Evolutionary conservation across 2,329 filamentous ascomycete species (phyloP), one percentile per base, ranked within the genome.

Genomic region (Fulvia fulva): DNA sequence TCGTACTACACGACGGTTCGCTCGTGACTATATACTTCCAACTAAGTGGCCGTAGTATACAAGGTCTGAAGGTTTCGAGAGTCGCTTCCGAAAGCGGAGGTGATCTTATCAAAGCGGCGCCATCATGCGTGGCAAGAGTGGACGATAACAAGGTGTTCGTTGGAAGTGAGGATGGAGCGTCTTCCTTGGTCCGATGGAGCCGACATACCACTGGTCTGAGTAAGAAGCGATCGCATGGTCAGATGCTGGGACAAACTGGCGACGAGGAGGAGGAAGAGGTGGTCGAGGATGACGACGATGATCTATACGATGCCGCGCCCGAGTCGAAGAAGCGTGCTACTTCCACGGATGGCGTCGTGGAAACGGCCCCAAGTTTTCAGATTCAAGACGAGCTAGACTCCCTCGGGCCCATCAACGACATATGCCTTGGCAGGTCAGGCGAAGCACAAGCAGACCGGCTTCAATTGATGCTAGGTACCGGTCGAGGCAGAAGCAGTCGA

Each of bases 21-120:
- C 79, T 96, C 50, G 85, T 85, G 9, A 81, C 94, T 22, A 75
- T 97, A 12, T 87, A 83, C 16, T 97, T 99, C 76, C 87, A 86
- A 55, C 84, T 97, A 60, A 92, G 97, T 71, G 94, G 95, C 16
- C 85, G 94, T 55, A 95, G 90, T 2, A 91, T 99, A 1, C 96
- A 92, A 25, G 91, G 91, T 1, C 80, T 99, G 60, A 85, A 82
- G n/a, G 76, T 99, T 54, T 85, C 84, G 62, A 75, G 83, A 41
- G 78, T 97, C 5, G 70, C 83, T 4, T 68, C 76, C 41, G 84
- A 89, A 55, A 79, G 82, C 23, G 88, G 89, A 9, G 87, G 88
- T 7, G 71, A 75, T 28, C 61, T 89, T 9, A 70, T 95, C 58
- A 81, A 81, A 51, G 81, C 82, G 44, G 77, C 81, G 22, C 83